Conservation (phyloP, 495 filamentous ascomycete genomes). For the Sphaerosporella brunnea region DNA sequence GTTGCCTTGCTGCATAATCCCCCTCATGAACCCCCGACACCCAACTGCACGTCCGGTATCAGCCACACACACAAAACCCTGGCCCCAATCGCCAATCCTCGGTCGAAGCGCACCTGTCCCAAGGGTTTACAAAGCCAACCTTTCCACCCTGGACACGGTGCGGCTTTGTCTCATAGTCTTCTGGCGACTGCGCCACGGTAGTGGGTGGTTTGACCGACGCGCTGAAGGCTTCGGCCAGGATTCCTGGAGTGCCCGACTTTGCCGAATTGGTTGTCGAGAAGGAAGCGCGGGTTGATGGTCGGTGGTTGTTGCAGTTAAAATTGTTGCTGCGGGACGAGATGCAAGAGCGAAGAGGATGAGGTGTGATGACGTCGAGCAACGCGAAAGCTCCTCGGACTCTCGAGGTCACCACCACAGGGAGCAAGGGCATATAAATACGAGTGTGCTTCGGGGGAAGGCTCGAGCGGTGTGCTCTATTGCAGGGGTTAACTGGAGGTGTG, state of each 20-base stretch:
- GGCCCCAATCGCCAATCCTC: too few species aligned
- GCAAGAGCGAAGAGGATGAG: not conserved
- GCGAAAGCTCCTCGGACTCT: not conserved
- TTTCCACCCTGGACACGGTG: slow-evolving; percentile 18
- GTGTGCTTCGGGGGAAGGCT: not conserved
- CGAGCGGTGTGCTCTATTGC: not conserved
- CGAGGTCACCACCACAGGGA: not conserved
- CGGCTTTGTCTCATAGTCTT: slow-evolving; percentile 14
- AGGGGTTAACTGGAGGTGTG: too few species aligned
- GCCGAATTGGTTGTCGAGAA: not conserved
- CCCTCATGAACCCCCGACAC: slow-evolving; percentile 8
- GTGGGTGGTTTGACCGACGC: slow-evolving; percentile 13
- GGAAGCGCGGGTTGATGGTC: not conserved
- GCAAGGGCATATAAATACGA: not conserved
- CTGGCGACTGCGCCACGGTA: slow-evolving; percentile 10
- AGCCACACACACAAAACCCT: too few species aligned
- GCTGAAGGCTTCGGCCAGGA: slow-evolving; percentile 19
- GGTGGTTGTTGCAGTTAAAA: not conserved
- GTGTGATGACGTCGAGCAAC: not conserved
- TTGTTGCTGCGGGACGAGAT: too few species aligned
- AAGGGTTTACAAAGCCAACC: slow-evolving; percentile 21
- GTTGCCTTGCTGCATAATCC: slow-evolving; percentile 14
- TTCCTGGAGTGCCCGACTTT: slow-evolving; percentile 18
- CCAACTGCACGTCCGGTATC: too few species aligned
- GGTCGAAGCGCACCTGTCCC: slow-evolving; percentile 17